phyloP scores from a whole-genome alignment of 2,329 filamentous ascomycete species.

The Colletotrichum theobromicola region DNA sequence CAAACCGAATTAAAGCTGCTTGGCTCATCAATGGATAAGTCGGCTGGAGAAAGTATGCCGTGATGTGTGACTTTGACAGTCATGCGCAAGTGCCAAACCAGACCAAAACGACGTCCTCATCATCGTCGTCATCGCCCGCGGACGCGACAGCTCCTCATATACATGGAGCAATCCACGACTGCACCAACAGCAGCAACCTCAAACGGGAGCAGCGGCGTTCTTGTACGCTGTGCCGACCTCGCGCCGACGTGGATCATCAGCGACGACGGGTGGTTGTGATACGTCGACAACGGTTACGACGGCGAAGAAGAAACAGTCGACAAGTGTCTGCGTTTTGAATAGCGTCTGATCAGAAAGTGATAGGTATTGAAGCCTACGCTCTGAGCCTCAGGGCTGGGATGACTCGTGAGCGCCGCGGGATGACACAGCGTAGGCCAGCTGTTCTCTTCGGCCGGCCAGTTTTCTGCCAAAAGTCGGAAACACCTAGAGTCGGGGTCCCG shows the following conservation, averaged over 20 bases:
- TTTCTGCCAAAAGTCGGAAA: background rate
- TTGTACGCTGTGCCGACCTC: background rate
- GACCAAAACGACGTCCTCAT: background rate
- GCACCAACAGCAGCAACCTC: background rate
- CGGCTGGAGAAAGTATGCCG: background rate
- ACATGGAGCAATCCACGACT: background rate
- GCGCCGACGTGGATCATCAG: background rate
- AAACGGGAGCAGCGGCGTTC: background rate
- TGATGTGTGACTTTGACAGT: background rate
- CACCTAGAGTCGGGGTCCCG: background rate
- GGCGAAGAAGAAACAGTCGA: constrained; percentile 6
- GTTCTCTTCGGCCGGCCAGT: background rate
- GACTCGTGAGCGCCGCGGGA: constrained; percentile 2
- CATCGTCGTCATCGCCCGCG: background rate
- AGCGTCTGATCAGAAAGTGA: constrained; percentile 1
- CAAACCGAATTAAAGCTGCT: background rate
- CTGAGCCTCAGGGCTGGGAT: background rate
- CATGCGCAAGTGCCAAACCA: background rate
- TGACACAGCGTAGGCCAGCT: constrained; percentile 18
- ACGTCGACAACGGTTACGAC: background rate
- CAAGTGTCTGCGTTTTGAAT: constrained; percentile 11
- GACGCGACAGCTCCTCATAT: background rate
- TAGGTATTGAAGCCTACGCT: background rate
- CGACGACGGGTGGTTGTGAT: background rate
- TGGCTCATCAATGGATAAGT: background rate